Conservation (phyloP, 345 rosid genomes). For the Atalantia buxifolia region DNA sequence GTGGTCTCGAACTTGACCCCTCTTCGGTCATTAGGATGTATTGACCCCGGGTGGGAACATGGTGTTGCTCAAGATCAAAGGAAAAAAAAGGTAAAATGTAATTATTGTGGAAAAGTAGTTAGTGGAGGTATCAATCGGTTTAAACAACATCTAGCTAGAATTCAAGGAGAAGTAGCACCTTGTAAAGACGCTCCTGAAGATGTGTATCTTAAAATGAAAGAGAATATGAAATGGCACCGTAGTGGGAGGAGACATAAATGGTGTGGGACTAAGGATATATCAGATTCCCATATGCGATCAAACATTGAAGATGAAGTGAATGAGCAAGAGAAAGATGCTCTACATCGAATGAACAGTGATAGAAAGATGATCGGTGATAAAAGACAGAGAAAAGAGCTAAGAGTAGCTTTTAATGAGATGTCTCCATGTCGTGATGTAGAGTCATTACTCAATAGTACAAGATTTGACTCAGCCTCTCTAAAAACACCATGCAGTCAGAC, state of each 20-base stretch:
- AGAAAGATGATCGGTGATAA: slow-evolving; percentile 21
- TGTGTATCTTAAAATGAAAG: slow-evolving; percentile 44
- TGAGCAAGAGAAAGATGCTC: slow-evolving; percentile 26
- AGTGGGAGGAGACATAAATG: slow-evolving; percentile 32
- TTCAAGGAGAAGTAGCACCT: slow-evolving; percentile 50
- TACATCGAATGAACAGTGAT: slow-evolving; percentile 17
- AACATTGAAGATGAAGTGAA: slow-evolving; percentile 35
- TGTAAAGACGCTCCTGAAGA: slow-evolving; percentile 45
- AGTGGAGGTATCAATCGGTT: slow-evolving; percentile 53
- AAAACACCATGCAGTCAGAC: slow-evolving; percentile 25
- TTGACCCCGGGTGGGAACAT: slow-evolving; percentile 53
- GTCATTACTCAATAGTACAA: slow-evolving; percentile 29
- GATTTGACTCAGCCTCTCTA: slow-evolving; percentile 37
- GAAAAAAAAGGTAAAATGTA: slow-evolving; percentile 51
- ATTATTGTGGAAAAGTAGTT: slow-evolving; percentile 46
- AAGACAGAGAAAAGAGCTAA: slow-evolving; percentile 19
- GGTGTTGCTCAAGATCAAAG: slow-evolving; percentile 43
- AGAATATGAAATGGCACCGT: slow-evolving; percentile 53
- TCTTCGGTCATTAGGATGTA: slow-evolving; percentile 42
- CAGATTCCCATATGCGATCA: slow-evolving; percentile 24
- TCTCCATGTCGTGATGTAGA: slow-evolving; percentile 25
- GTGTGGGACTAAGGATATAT: slow-evolving; percentile 25
- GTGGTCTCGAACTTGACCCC: slow-evolving; percentile 26
- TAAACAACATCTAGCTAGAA: slow-evolving; percentile 50
- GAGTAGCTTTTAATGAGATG: slow-evolving; percentile 8